Evolutionary conservation across 345 rosid genomes (phyloP), one percentile per base, ranked within the genome.

Genomic region (Melastoma malabathricum): DNA sequence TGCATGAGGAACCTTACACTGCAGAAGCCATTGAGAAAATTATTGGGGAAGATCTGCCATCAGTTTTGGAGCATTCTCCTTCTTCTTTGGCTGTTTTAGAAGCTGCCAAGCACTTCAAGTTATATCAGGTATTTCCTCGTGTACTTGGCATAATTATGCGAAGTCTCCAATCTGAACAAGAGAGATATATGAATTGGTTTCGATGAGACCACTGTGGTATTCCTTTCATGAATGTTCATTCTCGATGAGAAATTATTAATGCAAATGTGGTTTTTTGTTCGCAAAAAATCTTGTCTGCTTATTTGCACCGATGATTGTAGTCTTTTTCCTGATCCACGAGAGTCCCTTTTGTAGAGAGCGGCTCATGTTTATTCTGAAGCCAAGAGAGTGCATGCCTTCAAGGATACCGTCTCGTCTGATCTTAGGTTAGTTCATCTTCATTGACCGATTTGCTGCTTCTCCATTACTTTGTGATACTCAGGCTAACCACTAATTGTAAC

Each of bases 341-440:
- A 22, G 15, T 56, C 41, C 18, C 20, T 49, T 52, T 64, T 64
- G 17, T 67, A 93, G 99, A 79, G 95, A 72, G 97, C 99, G 22
- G 74, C 80, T 62, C 95, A 84, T 47, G 97, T 92, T 20, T 92
- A 83, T 52, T 79, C 94, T 1, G 98, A 92, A 73, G 98, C 97
- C 50, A 73, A 63, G 65, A 65, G 97, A 41, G 99, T 92, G 27
- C 69, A 79, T 57, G 86, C 83, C 17, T 92, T 87, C 76, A 84
- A 84, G 75, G 89, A 87, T 68, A 64, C 94, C 0, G 98, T 92
- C 38, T 59, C 72, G 29, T 79, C 97, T 52, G 60, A 65, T 54
- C 66, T 77, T 41, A 87, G 85, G 98, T 81, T 27, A 61, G 55
- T 43, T 22, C 41, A 34, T 34, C 12, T 43, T 39, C 41, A 34